Percentiles rank a stretch among this genome's conserved stretches.
These are phyloP conservation scores for Aureobasidium lini DNA, from an alignment of 2,329 filamentous ascomycete species.

Conservation along the genomic window DNA sequence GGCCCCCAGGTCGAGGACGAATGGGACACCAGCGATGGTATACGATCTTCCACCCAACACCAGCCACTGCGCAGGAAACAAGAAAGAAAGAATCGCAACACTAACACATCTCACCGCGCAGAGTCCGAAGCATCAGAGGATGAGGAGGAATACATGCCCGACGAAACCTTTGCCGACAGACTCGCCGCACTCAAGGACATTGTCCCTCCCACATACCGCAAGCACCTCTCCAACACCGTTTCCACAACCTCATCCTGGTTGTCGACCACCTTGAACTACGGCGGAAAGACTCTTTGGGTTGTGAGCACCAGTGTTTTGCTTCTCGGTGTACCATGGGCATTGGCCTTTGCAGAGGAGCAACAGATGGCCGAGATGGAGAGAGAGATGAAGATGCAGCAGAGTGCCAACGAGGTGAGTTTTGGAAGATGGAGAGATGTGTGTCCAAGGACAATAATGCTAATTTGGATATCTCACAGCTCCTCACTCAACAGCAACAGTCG, in stretches of 20 bases:
- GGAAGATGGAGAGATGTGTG: not conserved
- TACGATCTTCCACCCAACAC: slow-evolving; percentile 45
- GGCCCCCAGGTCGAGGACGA: slow-evolving; percentile 67
- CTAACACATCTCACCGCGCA: slow-evolving; percentile 28
- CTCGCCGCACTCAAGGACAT: slow-evolving; percentile 39
- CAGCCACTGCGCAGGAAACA: slow-evolving; percentile 64
- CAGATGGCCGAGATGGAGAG: slow-evolving; percentile 96
- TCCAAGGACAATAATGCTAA: not conserved
- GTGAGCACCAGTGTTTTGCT: slow-evolving; percentile 83
- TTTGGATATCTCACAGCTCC: not conserved
- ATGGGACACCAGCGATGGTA: slow-evolving; percentile 90
- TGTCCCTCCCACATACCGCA: slow-evolving; percentile 37
- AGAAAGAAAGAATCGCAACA: not conserved
- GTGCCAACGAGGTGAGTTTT: slow-evolving; percentile 64
- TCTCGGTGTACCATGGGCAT: slow-evolving; percentile 84
- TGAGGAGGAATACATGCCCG: slow-evolving; percentile 59
- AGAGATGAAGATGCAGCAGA: slow-evolving; percentile 92
- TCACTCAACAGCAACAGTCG: slow-evolving; percentile 9
- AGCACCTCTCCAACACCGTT: slow-evolving; percentile 33
- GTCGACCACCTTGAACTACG: slow-evolving; percentile 57
- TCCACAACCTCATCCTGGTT: slow-evolving; percentile 50
- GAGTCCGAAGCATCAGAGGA: slow-evolving; percentile 65
- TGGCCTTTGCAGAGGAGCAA: slow-evolving; percentile 93
- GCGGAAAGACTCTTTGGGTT: slow-evolving; percentile 85
- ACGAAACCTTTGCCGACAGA: slow-evolving; percentile 36